phyloP scores from a whole-genome alignment of 192 early-diverging fungal genomes.

The Chytriomyces confervae region DNA sequence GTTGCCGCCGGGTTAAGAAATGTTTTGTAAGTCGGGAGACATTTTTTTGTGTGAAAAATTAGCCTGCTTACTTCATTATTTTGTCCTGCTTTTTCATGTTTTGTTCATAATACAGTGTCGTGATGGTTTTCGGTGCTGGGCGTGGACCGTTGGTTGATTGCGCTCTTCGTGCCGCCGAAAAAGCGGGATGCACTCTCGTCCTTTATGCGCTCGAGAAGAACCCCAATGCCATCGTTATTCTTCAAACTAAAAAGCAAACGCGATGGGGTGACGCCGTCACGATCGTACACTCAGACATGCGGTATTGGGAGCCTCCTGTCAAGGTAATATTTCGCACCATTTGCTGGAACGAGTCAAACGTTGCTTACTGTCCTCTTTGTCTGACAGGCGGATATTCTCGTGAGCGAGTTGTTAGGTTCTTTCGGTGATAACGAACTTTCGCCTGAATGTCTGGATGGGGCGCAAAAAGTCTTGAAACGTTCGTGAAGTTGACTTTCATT shows the following conservation, averaged over 20 bases:
- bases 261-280: constrained; percentile 83
- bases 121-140: constrained; percentile 95
- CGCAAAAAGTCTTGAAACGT: constrained; percentile 78
- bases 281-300: constrained; percentile 91
- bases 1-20: constrained; percentile 8
- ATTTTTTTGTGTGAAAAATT: too few relatives aligned
- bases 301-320: constrained; percentile 74
- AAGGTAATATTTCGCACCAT: constrained; percentile 45
- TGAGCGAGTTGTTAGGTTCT: constrained; percentile 95
- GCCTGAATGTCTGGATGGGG: constrained; percentile 97
- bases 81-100: background rate
- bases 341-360: constrained; percentile 25
- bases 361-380: constrained; percentile 1
- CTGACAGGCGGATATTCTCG: constrained; percentile 81
- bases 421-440: constrained; percentile 99
- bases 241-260: constrained; percentile 33
- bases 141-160: constrained; percentile 93
- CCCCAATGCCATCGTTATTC: constrained; percentile 87
- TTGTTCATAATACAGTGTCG: constrained; percentile 51
- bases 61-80: background rate
- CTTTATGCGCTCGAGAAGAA: constrained; percentile 97
- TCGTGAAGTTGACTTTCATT: background rate
- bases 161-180: constrained; percentile 76
- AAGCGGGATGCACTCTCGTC: constrained; percentile 59
- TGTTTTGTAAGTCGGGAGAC: background rate